These are phyloP conservation scores for Ganoderma lucidum DNA, from an alignment of 1,284 basidiomycete species.

Conservation along the genomic window DNA sequence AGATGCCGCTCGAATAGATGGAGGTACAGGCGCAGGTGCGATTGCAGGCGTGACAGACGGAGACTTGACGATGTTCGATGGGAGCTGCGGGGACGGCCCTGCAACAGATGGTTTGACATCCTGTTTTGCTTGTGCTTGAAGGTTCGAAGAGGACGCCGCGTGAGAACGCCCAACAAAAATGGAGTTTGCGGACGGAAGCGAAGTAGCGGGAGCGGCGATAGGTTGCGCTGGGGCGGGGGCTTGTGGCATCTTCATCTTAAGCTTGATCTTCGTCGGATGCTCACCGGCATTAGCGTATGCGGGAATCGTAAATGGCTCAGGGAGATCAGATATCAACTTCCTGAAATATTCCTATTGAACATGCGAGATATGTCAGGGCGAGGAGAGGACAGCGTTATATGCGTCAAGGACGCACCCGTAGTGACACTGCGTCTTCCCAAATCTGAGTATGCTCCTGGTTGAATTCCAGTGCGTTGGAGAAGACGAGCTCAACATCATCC, in stretches of 20 bases:
- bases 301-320: slow-evolving; percentile 65
- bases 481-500: slow-evolving; percentile 89
- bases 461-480: slow-evolving; percentile 88
- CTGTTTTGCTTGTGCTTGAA: slow-evolving; percentile 18
- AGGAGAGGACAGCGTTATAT: neutral
- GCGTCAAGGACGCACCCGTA: slow-evolving; percentile 58
- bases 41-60: slow-evolving; percentile 22
- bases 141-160: slow-evolving; percentile 27
- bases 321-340: slow-evolving; percentile 78
- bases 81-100: slow-evolving; percentile 7
- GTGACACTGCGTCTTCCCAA: slow-evolving; percentile 74
- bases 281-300: slow-evolving; percentile 56
- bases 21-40: slow-evolving; percentile 19
- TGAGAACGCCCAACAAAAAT: slow-evolving; percentile 21
- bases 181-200: slow-evolving; percentile 29
- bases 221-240: slow-evolving; percentile 35
- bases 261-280: slow-evolving; percentile 68
- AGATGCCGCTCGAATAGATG: slow-evolving; percentile 3
- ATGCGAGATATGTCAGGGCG: neutral
- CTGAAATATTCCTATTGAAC: slow-evolving; percentile 68
- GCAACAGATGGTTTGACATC: slow-evolving; percentile 12
- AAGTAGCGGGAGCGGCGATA: slow-evolving; percentile 29
- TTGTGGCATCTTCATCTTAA: slow-evolving; percentile 69
- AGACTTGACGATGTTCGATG: slow-evolving; percentile 25
- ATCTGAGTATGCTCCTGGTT: slow-evolving; percentile 81